These are phyloP conservation scores for Alternaria ventricosa DNA, from an alignment of 2,329 filamentous ascomycete genomes.

Conservation along the genomic window DNA sequence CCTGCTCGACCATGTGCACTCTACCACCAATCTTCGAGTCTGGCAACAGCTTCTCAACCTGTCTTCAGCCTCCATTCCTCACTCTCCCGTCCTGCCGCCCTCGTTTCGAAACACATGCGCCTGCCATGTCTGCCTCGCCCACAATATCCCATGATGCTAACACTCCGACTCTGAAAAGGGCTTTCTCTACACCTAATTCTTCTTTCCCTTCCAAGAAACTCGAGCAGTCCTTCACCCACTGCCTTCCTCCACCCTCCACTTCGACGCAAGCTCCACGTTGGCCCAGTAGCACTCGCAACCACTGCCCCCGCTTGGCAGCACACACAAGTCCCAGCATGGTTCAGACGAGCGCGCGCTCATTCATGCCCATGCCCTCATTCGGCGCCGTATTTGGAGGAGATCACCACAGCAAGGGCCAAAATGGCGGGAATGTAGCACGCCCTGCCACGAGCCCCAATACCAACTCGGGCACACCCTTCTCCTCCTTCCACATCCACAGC, in stretches of 20 bases:
- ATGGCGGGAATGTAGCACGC: slow-evolving; percentile 41
- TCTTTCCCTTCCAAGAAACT: slow-evolving; percentile 40
- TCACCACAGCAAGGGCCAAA: slow-evolving; percentile 55
- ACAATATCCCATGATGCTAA: slow-evolving; percentile 42
- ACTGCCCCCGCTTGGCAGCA: slow-evolving; percentile 26
- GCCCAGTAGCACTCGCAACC: slow-evolving; percentile 20
- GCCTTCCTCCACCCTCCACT: slow-evolving; percentile 6
- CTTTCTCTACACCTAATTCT: slow-evolving; percentile 44
- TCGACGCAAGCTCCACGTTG: slow-evolving; percentile 18
- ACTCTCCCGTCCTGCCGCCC: slow-evolving; percentile 10
- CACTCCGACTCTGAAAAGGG: slow-evolving; percentile 44
- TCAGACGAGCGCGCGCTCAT: slow-evolving; percentile 44
- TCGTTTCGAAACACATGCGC: slow-evolving; percentile 12
- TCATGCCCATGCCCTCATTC: slow-evolving; percentile 70
- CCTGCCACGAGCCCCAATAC: slow-evolving; percentile 46
- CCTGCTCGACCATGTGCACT: slow-evolving; percentile 12
- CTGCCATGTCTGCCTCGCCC: slow-evolving; percentile 34
- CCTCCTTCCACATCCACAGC: slow-evolving; percentile 63
- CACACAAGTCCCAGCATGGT: slow-evolving; percentile 45
- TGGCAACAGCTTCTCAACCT: neutral
- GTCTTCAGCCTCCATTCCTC: slow-evolving; percentile 6
- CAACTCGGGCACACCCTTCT: slow-evolving; percentile 42
- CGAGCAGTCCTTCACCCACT: slow-evolving; percentile 27
- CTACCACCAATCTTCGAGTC: slow-evolving; percentile 13
- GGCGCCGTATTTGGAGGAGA: slow-evolving; percentile 78